Conservation (phyloP, 805 yeast genomes). For the Candida dajiaensis region DNA sequence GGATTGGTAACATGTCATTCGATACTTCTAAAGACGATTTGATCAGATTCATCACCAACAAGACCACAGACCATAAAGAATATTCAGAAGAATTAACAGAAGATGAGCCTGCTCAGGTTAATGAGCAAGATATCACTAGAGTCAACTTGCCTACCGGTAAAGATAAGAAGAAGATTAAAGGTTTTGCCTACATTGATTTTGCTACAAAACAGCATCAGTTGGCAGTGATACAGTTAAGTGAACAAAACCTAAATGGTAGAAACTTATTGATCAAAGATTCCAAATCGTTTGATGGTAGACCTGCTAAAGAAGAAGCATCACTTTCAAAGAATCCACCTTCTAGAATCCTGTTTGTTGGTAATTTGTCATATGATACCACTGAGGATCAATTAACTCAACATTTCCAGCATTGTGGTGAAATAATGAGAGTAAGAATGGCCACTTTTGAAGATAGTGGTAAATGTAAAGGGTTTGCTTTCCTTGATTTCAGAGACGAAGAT, state of each 20-base stretch:
- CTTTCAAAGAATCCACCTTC: conserved; percentile 80
- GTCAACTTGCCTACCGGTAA: conserved; percentile 71
- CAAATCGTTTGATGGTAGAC: conserved; percentile 82
- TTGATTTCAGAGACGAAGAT: conserved; percentile 75
- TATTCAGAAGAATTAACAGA: conserved; percentile 22
- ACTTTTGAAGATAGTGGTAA: conserved; percentile 96
- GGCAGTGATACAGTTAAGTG: conserved; percentile 63
- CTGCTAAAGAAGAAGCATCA: conserved; percentile 43
- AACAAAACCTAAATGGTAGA: conserved; percentile 72
- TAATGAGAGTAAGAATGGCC: conserved; percentile 83
- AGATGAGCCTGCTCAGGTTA: conserved; percentile 32
- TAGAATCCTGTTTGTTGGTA: conserved; percentile 86
- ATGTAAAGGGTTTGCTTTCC: conserved; percentile 93
- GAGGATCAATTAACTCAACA: conserved; percentile 71
- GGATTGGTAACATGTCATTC: conserved; percentile 92
- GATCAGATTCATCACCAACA: conserved; percentile 53
- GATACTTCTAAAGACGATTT: conserved; percentile 77
- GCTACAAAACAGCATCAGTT: conserved; percentile 51
- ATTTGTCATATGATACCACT: conserved; percentile 87
- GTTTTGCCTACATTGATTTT: conserved; percentile 91
- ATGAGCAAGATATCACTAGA: conserved; percentile 60
- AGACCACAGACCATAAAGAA: conserved; percentile 39
- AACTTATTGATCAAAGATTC: conserved; percentile 80
- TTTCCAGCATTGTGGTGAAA: conserved; percentile 89
- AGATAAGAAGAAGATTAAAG: conserved; percentile 56